Base-by-base conservation (phyloP, 331 rosid species). In the Pyrus hybrid region DNA sequence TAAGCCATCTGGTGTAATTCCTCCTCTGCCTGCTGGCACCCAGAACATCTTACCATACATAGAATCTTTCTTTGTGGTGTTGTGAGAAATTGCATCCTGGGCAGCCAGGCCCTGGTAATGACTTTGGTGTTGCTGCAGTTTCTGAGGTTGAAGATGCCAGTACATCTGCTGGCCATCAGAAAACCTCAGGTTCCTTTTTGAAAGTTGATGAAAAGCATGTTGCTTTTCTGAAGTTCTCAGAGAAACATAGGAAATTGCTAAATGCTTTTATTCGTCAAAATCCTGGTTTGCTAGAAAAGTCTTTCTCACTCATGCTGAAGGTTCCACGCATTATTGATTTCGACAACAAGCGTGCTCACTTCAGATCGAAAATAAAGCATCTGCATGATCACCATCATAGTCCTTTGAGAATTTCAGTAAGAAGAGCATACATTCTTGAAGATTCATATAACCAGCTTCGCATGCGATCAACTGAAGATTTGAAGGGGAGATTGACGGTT, bases 371-470 rank as follows among this genome's bases (percentile, higher is more conserved):
- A 85, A 95, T 95, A 76, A 92, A 95, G 84, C 97, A 95, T 77
- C 99, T 85, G 76, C 99, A 95, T 87, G 99, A 95, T 74, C 97
- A 94, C 80, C 92, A 94, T 61, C 99, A 90, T 72, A 92, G 85
- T 88, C 93, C 99, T 68, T 83, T 95, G 75, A 90, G 98, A 85
- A 90, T 95, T 72, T 90, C 99, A 17, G 99, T 95, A 33, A 90
- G 99, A 80, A 90, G 98, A 80, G 99, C 99, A 7, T 94, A 94
- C 84, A 87, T 94, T 80, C 89, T 94, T 66, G 99, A 94, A 80
- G 99, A 94, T 85, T 94, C 99, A 16, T 94, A 94, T 79, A 94
- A 94, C 83, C 99, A 94, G 83, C 87, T 94, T 79, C 97, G 99
- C 43, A 69, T 94, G 99, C 88, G 99, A 83, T 81, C 96, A 63